Conservation (phyloP, 148 eudicot genomes). For the Rhododendron ovatum region DNA sequence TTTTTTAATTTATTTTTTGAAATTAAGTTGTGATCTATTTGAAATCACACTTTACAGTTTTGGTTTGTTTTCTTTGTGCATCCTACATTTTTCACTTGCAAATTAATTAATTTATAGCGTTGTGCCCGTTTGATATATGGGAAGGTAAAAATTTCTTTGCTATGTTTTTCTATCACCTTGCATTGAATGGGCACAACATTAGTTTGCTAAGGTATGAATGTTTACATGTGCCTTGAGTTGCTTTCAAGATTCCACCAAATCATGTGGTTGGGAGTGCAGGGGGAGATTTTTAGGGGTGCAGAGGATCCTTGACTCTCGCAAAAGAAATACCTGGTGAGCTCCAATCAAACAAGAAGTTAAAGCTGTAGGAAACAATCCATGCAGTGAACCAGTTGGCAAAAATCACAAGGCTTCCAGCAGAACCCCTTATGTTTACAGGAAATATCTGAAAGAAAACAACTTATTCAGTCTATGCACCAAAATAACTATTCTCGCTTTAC, state of each 20-base stretch:
- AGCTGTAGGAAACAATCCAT: constrained; percentile 23
- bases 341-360: constrained; percentile 32
- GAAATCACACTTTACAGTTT: no score
- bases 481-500: no score
- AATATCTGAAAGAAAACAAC: constrained; percentile 14
- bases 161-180: no score
- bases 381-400: constrained; percentile 13
- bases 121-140: no score
- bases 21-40: no score
- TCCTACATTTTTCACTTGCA: no score
- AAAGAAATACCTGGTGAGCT: constrained; percentile 22
- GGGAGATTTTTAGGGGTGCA: not conserved
- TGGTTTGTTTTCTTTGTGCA: no score
- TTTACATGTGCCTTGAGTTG: not conserved
- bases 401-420: constrained; percentile 27
- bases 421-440: constrained; percentile 29
- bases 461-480: not conserved
- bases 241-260: not conserved
- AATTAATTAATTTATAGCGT: no score
- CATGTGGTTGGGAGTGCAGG: not conserved
- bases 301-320: not conserved
- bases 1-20: no score
- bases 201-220: not conserved
- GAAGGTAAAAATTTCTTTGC: no score
- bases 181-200: not conserved